Evolutionary conservation across 768 basidiomycete species (phyloP).

Genomic region (Polyporus arcularius): DNA sequence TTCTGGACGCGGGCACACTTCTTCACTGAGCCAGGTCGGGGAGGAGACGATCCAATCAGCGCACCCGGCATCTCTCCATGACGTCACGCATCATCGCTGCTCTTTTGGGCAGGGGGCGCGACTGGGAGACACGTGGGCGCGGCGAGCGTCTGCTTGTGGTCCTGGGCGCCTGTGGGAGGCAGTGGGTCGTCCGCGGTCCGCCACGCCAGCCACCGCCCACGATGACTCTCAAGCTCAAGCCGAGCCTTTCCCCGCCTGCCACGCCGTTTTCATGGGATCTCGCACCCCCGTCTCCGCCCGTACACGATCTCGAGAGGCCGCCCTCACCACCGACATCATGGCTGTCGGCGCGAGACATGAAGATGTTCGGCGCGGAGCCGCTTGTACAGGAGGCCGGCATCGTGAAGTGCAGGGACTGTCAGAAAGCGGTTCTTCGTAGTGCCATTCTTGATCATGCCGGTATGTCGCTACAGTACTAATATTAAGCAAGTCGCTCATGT

Average conservation of each 20-base stretch:
- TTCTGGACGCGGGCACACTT: conserved; percentile 11
- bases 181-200: too few relatives aligned
- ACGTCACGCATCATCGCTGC: conserved; percentile 16
- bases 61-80: conserved; percentile 9
- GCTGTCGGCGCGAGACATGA: conserved; percentile 87
- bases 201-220: neutral
- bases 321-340: conserved; percentile 81
- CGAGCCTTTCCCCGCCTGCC: conserved; percentile 38
- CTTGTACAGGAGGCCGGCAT: conserved; percentile 63
- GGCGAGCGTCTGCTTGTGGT: neutral
- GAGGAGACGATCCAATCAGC: conserved; percentile 16
- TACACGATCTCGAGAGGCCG: conserved; percentile 38
- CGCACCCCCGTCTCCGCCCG: conserved; percentile 31
- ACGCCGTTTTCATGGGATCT: conserved; percentile 68
- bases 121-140: conserved; percentile 5
- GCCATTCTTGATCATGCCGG: conserved; percentile 76
- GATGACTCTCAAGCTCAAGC: conserved; percentile 48
- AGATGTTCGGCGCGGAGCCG: conserved; percentile 79
- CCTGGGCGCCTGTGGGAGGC: neutral
- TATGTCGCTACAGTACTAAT: conserved; percentile 35
- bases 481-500: neutral
- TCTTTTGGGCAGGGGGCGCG: neutral
- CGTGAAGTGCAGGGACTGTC: conserved; percentile 79
- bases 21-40: conserved; percentile 2
- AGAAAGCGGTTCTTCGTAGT: conserved; percentile 77